Percentiles rank a stretch among this genome's conserved stretches.
Conservation (phyloP, 2,329 filamentous ascomycete species). For the Capronia americana region DNA sequence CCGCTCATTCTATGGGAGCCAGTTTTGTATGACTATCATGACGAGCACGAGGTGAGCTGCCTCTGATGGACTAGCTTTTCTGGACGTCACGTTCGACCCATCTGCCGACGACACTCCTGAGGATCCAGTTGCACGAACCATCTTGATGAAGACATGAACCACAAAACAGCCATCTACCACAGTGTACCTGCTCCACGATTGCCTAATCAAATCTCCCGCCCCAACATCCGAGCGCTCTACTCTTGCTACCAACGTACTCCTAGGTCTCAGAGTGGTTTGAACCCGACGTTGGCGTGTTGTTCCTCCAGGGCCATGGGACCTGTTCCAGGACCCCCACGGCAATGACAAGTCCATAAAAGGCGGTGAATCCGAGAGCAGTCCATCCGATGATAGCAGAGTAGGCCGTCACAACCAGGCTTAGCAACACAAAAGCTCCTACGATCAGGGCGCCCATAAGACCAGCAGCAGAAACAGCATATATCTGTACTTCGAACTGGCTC, state of each 20-base stretch:
- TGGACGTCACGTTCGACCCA: neutral
- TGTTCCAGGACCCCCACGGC: constrained; percentile 35
- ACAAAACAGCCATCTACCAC: constrained; percentile 7
- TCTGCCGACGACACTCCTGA: neutral
- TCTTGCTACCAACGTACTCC: neutral
- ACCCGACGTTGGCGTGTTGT: constrained; percentile 26
- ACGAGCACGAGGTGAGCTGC: constrained; percentile 1
- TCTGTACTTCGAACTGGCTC: constrained; percentile 36
- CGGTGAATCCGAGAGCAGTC: constrained; percentile 39
- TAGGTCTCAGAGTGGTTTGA: constrained; percentile 21
- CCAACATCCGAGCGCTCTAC: neutral
- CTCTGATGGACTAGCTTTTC: constrained; percentile 6
- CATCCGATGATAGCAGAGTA: constrained; percentile 39
- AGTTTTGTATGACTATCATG: constrained; percentile 18
- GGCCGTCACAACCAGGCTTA: constrained; percentile 40
- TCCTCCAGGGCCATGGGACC: constrained; percentile 37
- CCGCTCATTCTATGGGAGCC: neutral
- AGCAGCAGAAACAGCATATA: constrained; percentile 37
- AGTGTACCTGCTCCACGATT: neutral
- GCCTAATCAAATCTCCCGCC: neutral
- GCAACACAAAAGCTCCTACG: constrained; percentile 38
- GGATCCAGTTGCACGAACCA: neutral
- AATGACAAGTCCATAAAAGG: constrained; percentile 38
- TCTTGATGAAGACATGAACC: neutral
- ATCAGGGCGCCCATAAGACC: constrained; percentile 37